Evolutionary conservation across 495 filamentous ascomycete species (phyloP), one percentile per base, ranked within the genome.

Genomic region (Penicillium paxilli): DNA sequence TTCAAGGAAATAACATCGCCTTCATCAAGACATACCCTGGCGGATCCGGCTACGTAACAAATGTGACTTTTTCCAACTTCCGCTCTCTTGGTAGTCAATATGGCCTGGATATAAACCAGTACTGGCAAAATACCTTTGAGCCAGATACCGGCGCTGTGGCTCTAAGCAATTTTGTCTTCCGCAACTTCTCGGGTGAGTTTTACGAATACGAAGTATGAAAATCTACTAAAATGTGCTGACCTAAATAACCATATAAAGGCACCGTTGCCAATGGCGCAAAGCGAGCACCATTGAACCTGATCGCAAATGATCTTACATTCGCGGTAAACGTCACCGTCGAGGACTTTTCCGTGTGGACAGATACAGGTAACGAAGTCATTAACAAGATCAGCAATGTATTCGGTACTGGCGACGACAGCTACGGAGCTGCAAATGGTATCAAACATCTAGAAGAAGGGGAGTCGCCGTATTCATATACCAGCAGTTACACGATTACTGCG

Each of bases 11-110:
- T 59, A 79, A 82, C 54, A 80, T 83, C 66, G 67, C 79, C 48
- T 81, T 83, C 72, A 80, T 83, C 64, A 83, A 83, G 55, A 73
- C 68, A 41, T 79, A 69, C 44, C 78, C 79, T n/a, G 80, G 80
- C n/a, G 80, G 80, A 21, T 76, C 67, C 26, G 81, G 80, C 14
- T 74, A 71, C 23, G 74, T 83, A n/a, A 71, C 68, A 16, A 74
- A 82, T 57, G 62, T 71, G 11, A 59, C 73, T 2, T 81, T 83
- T 49, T 66, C 76, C 10, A 81, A 83, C 63, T 83, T 83, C 66
- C 68, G 70, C 10, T 73, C 72, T n/a, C 67, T 76, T 23, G 60
- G 50, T 12, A 77, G 71, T 45, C 66, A 73, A 3, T 76, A 77
- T 47, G 67, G 63, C 1, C 66, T 78, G 10, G 66, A 81, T 58